These are phyloP conservation scores for Wallemia mellicola DNA, from an alignment of 1,284 basidiomycete genomes.

Conservation along the genomic window DNA sequence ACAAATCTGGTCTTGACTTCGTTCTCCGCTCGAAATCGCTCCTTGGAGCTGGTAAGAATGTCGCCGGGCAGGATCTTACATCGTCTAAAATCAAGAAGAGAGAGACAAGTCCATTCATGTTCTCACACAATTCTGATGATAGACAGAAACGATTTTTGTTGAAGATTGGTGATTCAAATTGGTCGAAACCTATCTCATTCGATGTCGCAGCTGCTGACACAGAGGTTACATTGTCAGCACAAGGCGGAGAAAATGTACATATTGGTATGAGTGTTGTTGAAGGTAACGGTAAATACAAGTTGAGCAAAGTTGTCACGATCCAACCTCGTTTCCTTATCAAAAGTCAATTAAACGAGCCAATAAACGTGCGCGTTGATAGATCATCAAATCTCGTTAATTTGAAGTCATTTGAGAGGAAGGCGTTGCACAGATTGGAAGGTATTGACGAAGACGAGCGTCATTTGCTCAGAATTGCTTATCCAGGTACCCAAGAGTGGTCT, in stretches of 20 bases:
- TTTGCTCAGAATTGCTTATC: slow-evolving; percentile 50
- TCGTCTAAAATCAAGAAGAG: slow-evolving; percentile 16
- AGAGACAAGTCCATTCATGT: slow-evolving; percentile 39
- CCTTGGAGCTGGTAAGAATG: slow-evolving; percentile 38
- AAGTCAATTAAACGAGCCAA: slow-evolving; percentile 37
- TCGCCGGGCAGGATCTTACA: slow-evolving; percentile 40
- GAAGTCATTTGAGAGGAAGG: slow-evolving; percentile 33
- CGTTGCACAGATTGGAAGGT: slow-evolving; percentile 37
- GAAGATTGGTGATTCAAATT: slow-evolving; percentile 53
- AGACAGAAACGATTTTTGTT: slow-evolving; percentile 61
- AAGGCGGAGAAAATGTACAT: slow-evolving; percentile 49
- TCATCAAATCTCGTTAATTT: slow-evolving; percentile 22
- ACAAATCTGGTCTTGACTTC: slow-evolving; percentile 76
- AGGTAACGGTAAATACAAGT: slow-evolving; percentile 76
- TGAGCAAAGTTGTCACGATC: slow-evolving; percentile 78
- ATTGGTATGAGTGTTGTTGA: slow-evolving; percentile 76
- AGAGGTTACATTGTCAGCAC: slow-evolving; percentile 39
- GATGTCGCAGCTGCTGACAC: slow-evolving; percentile 78
- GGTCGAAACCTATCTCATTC: slow-evolving; percentile 67
- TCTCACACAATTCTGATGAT: slow-evolving; percentile 51
- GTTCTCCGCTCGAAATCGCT: slow-evolving; percentile 42
- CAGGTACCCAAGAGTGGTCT: slow-evolving; percentile 65
- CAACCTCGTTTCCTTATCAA: slow-evolving; percentile 71
- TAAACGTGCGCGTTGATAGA: slow-evolving; percentile 65
- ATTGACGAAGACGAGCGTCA: slow-evolving; percentile 26